These are phyloP conservation scores for Thozetella sp. DNA, from an alignment of 495 filamentous ascomycete genomes.

Conservation along the genomic window DNA sequence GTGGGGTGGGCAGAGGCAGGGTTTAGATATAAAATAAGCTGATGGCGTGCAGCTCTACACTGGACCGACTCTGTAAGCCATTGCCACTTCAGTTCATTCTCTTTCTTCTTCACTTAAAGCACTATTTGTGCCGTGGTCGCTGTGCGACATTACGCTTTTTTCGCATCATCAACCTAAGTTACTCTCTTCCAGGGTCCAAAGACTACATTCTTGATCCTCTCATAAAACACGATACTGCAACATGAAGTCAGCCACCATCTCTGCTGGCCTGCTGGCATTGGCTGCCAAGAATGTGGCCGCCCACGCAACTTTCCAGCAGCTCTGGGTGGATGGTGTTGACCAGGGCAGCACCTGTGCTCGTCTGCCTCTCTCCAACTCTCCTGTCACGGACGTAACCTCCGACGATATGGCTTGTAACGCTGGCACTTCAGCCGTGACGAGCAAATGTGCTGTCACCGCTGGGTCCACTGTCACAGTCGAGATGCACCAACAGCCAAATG, in stretches of 20 bases:
- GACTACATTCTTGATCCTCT: not conserved
- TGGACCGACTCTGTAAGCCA: not conserved
- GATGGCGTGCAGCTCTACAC: not conserved
- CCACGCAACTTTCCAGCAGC: constrained; percentile 52
- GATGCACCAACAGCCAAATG: constrained; percentile 51
- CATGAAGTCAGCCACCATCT: constrained; percentile 41
- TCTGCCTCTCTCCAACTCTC: constrained; percentile 43
- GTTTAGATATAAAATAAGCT: not conserved
- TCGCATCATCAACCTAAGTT: not conserved
- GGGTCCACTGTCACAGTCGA: constrained; percentile 49
- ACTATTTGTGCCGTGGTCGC: not conserved
- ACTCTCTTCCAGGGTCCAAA: not conserved
- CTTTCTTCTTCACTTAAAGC: not conserved
- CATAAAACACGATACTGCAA: not conserved
- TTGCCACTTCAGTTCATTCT: not conserved
- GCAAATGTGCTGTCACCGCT: constrained; percentile 46
- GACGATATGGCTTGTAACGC: constrained; percentile 42
- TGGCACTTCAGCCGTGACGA: constrained; percentile 31
- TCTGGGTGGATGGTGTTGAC: constrained; percentile 53
- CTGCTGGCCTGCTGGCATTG: constrained; percentile 23
- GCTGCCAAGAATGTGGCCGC: constrained; percentile 34
- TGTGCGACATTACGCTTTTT: not conserved
- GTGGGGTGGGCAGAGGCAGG: not conserved
- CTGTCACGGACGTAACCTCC: constrained; percentile 41
- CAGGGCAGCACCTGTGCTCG: constrained; percentile 41